These are phyloP conservation scores for Perkinsus olseni DNA, from an alignment of 169 alveolate species.

Conservation along the genomic window DNA sequence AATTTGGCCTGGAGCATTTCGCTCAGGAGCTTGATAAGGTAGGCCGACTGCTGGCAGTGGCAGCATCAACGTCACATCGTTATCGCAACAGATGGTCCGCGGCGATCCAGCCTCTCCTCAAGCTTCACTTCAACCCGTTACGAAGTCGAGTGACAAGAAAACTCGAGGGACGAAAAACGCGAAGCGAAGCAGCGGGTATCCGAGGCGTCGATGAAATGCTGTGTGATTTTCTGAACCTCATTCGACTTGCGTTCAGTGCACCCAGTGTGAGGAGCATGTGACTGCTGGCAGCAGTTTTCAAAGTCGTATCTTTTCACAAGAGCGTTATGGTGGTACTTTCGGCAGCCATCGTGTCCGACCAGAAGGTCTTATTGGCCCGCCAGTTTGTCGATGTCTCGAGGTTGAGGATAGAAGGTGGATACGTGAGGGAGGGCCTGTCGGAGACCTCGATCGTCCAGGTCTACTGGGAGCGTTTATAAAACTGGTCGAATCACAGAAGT, in stretches of 20 bases:
- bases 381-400: constrained; percentile 73
- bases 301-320: background rate
- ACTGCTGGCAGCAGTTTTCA: no score
- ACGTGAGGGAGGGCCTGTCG: background rate
- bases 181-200: background rate
- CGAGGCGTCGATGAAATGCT: background rate
- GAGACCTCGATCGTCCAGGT: background rate
- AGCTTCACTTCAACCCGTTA: no score
- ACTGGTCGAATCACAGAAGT: background rate
- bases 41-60: background rate
- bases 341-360: constrained; percentile 58
- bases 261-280: background rate
- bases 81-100: background rate
- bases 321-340: constrained; percentile 55
- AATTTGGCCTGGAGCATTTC: background rate
- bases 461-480: background rate
- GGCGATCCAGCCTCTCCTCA: background rate
- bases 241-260: background rate
- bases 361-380: constrained; percentile 69
- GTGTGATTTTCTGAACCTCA: background rate
- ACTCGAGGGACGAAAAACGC: background rate
- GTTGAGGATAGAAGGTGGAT: constrained; percentile 65
- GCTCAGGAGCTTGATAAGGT: background rate
- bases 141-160: no score
- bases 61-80: background rate